Base-by-base conservation (phyloP, 208 protist species). In the Angomonas ambiguus region DNA sequence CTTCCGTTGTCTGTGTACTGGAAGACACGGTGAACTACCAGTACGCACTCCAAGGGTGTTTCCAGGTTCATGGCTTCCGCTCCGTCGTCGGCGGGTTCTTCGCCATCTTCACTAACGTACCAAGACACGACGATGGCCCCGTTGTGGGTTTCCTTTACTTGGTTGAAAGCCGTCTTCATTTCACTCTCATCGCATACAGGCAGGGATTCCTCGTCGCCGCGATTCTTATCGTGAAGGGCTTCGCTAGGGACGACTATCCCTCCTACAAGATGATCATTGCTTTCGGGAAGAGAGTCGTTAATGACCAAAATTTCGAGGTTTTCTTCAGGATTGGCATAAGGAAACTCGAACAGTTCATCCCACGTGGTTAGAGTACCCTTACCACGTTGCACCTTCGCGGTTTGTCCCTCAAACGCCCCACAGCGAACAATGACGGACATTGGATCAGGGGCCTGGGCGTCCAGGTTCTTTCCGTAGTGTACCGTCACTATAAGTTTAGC, bases 261-360 rank as follows among this genome's bases (percentile, higher is more conserved):
- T 41, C 89, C 89, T 22, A 92, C 72, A 8, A 93, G 58, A 64
- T 83, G 70, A 62, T 92, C 78, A 55, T 86, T 70, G n/a, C 67
- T 57, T 51, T 70, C 68, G 8, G 85, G 77, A 22, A 90, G 72
- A 2, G 76, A 71, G 56, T 93, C 79, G 71, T 95, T 88, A 63
- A 95, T 62, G 22, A 95, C 80, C 30, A 92, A 77, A 45, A 95
- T 77, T 76, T 93, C 86, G 22, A 95, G 77, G 1, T 77, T 77
- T 59, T 90, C 84, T 34, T 85, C 76, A n/a, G 79, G 25, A 75
- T 88, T 90, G 38, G 84, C 82, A 76, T 93, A 95, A 2, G 89
- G 86, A 66, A 95, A 95, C 56, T 92, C 85, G 64, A 95, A 95
- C 34, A 92, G 85, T 74, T 93, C 90, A 51, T 92, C 90, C 90